Percentiles rank a stretch among this genome's conserved stretches.
These are phyloP conservation scores for Handroanthus guayacan DNA, from an alignment of 257 asterid genomes.

Conservation along the genomic window DNA sequence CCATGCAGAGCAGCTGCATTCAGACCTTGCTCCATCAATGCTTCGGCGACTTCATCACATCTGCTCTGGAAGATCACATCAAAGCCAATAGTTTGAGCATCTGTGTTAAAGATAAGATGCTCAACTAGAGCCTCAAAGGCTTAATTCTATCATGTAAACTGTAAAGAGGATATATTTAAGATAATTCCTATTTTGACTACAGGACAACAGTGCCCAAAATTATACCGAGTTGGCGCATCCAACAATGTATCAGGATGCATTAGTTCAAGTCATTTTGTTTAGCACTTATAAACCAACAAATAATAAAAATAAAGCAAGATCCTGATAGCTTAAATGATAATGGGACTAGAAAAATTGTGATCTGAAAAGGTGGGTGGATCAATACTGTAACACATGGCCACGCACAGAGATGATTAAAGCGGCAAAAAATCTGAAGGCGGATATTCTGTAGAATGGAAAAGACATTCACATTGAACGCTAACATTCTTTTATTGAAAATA, in stretches of 20 bases:
- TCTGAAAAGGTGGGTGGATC: not conserved
- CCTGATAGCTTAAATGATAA: not conserved
- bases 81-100: conserved; percentile 38
- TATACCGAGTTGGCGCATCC: not conserved
- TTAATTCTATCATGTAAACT: too few relatives aligned
- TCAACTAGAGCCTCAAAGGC: too few relatives aligned
- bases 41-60: conserved; percentile 96
- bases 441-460: not conserved
- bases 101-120: not conserved
- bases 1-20: conserved; percentile 89
- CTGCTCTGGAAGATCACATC: conserved; percentile 64
- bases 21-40: conserved; percentile 75
- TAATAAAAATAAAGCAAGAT: not conserved
- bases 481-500: not conserved
- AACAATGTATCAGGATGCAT: not conserved
- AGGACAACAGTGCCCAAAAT: not conserved
- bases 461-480: not conserved
- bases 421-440: not conserved
- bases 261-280: not conserved
- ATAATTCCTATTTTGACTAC: not conserved
- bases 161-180: too few relatives aligned
- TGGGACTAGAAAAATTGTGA: not conserved
- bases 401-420: not conserved
- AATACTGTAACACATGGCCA: not conserved
- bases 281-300: not conserved